A percentile compares a stretch with the other conserved stretches of the same genome.
phyloP scores from a whole-genome alignment of 2,329 filamentous ascomycete genomes.

The Fusarium clavum region DNA sequence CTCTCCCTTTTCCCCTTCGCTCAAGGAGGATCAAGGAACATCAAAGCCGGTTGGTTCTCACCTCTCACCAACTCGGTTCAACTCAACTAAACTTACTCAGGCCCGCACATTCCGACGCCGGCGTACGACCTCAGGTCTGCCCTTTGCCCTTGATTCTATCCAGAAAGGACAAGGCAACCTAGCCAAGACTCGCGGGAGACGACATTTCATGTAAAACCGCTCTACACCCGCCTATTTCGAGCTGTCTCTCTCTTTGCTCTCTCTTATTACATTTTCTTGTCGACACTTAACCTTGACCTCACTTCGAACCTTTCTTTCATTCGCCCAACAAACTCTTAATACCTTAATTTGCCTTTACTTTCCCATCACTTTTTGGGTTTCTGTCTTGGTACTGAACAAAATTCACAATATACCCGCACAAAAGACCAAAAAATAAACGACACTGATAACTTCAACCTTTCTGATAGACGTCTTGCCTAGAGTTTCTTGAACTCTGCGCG shows the following conservation, averaged over 20 bases:
- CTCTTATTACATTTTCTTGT: neutral
- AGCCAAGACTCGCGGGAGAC: constrained; percentile 32
- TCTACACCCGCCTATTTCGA: constrained; percentile 29
- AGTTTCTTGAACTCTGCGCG: neutral
- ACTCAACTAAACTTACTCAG: constrained; percentile 15
- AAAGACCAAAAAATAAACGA: neutral
- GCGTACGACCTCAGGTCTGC: constrained; percentile 35
- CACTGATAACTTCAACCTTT: neutral
- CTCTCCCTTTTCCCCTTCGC: constrained; percentile 51
- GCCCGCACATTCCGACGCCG: constrained; percentile 46
- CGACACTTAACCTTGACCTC: neutral
- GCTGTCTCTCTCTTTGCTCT: constrained; percentile 21
- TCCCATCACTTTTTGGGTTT: constrained; percentile 1
- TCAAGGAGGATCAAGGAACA: constrained; percentile 39
- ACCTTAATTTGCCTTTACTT: constrained; percentile 7
- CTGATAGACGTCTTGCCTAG: neutral
- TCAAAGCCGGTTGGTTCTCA: constrained; percentile 3
- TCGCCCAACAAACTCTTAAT: constrained; percentile 9
- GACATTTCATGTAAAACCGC: constrained; percentile 46
- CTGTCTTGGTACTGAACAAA: neutral
- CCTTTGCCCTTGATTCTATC: constrained; percentile 45
- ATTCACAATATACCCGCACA: constrained; percentile 5
- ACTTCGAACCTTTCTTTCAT: neutral
- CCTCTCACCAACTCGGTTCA: constrained; percentile 4
- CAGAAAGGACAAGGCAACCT: neutral